A percentile compares a stretch with the other conserved stretches of the same genome.
Evolutionary conservation across 2,329 filamentous ascomycete species (phyloP).

Genomic region (Trichoderma sp.): DNA sequence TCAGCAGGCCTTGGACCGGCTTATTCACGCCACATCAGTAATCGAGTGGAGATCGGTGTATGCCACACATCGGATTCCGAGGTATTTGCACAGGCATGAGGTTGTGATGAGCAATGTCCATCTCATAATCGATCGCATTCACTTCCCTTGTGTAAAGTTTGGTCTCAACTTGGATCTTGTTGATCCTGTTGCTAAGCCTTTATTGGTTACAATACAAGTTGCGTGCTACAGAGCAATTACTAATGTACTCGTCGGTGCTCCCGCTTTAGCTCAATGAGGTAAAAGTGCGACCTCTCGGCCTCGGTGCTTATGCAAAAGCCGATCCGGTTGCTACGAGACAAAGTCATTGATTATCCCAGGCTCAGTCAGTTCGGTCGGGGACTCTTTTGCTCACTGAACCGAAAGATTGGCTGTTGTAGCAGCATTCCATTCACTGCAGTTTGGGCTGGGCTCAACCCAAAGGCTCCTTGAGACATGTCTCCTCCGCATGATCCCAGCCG

Average conservation of each 20-base stretch:
- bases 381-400: slow-evolving; percentile 15
- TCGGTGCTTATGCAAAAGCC: slow-evolving; percentile 7
- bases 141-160: not conserved
- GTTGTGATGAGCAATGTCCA: not conserved
- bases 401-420: not conserved
- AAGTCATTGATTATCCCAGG: slow-evolving; percentile 11
- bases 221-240: not conserved
- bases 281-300: not conserved
- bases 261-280: slow-evolving; percentile 17
- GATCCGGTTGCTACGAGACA: slow-evolving; percentile 8
- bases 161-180: not conserved
- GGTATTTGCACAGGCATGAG: not conserved
- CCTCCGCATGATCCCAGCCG: slow-evolving; percentile 4
- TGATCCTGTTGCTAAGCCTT: not conserved
- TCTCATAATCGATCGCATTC: not conserved
- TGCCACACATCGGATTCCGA: not conserved
- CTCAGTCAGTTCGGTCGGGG: slow-evolving; percentile 12
- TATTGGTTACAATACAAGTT: not conserved
- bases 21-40: slow-evolving; percentile 3
- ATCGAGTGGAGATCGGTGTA: not conserved
- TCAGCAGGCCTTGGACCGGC: not conserved
- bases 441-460: not conserved
- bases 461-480: slow-evolving; percentile 18
- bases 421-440: not conserved
- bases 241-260: not conserved